phyloP scores from a whole-genome alignment of 2,329 filamentous ascomycete genomes.

The Alternaria conjuncta region DNA sequence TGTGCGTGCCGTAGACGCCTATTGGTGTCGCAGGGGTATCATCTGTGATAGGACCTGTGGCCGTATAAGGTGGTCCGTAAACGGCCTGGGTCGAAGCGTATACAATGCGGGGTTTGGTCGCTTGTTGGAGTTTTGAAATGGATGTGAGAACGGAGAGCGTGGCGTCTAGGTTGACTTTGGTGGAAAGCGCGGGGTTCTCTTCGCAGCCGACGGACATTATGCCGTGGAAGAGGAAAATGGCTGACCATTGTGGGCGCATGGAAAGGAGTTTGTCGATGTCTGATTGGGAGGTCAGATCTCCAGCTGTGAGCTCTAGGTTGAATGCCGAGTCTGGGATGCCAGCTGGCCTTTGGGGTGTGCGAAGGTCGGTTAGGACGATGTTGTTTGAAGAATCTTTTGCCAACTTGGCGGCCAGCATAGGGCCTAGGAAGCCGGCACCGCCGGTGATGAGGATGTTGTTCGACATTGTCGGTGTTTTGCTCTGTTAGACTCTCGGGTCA shows the following conservation, averaged over 20 bases:
- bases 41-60: conserved; percentile 48
- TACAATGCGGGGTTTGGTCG: not conserved
- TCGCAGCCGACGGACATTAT: conserved; percentile 69
- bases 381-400: not conserved
- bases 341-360: conserved; percentile 1
- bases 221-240: conserved; percentile 64
- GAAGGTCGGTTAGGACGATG: conserved; percentile 3
- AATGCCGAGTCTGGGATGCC: not conserved
- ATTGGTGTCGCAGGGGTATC: conserved; percentile 56
- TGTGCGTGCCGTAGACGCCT: conserved; percentile 66
- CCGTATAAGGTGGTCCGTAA: conserved; percentile 52
- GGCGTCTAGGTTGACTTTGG: conserved; percentile 65
- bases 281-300: not conserved
- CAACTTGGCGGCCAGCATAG: conserved; percentile 7
- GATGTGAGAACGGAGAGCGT: conserved; percentile 51
- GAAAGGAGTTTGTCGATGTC: conserved; percentile 5
- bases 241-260: conserved; percentile 11
- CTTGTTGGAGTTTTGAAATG: not conserved
- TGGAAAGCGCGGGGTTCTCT: conserved; percentile 62
- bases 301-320: not conserved
- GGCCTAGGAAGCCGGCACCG: conserved; percentile 6
- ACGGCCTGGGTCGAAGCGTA: conserved; percentile 5
- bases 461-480: not conserved
- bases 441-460: conserved; percentile 3
- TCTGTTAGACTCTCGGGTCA: not conserved